Percentiles rank a stretch among this genome's conserved stretches.
Evolutionary conservation across 208 protist species (phyloP).

Genomic region (Acanthamoeba sp.): DNA sequence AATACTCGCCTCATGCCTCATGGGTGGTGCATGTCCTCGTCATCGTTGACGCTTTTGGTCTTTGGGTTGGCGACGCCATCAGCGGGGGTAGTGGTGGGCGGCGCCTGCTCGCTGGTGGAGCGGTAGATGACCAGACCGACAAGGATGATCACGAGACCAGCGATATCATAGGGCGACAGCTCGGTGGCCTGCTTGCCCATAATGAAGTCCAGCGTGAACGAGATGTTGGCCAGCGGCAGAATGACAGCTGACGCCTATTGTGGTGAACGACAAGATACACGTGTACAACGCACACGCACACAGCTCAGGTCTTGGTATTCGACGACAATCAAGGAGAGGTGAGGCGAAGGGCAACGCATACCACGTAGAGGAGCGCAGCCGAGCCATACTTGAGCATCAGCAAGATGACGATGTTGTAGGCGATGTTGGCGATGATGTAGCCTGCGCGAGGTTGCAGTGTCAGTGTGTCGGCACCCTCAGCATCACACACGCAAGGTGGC

Average conservation of each 20-base stretch:
- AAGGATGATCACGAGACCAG: slow-evolving; percentile 70
- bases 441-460: too few relatives aligned
- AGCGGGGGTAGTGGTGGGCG: not conserved
- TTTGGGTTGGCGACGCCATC: not conserved
- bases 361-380: slow-evolving; percentile 71
- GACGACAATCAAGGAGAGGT: too few relatives aligned
- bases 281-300: not conserved
- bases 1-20: too few relatives aligned
- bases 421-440: slow-evolving; percentile 74
- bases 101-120: slow-evolving; percentile 39
- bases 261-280: not conserved
- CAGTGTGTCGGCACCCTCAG: too few relatives aligned
- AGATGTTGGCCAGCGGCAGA: slow-evolving; percentile 76
- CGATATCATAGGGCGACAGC: slow-evolving; percentile 72
- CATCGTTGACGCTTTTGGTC: slow-evolving; percentile 28
- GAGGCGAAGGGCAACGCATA: not conserved
- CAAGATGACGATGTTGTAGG: slow-evolving; percentile 78
- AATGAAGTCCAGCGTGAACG: slow-evolving; percentile 76
- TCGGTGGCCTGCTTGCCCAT: slow-evolving; percentile 66
- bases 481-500: too few relatives aligned
- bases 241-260: slow-evolving; percentile 68
- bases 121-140: slow-evolving; percentile 74
- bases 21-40: not conserved
- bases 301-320: too few relatives aligned
- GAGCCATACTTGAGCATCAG: slow-evolving; percentile 75